These are phyloP conservation scores for Saussurea involucrata DNA, from an alignment of 129 eudicot genomes.

Conservation along the genomic window DNA sequence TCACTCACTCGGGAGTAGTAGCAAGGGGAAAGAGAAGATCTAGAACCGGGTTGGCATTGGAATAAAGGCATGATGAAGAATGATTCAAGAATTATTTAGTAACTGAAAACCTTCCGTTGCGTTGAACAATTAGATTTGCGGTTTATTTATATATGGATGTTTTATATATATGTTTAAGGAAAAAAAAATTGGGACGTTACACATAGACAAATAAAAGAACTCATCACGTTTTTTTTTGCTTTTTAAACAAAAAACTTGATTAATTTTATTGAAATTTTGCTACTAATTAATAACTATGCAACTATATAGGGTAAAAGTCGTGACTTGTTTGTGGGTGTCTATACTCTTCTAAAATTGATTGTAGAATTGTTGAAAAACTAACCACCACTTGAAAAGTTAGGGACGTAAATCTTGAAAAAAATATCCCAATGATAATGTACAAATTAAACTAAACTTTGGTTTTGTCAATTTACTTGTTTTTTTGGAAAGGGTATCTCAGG, in stretches of 20 bases:
- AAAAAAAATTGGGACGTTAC: too few species aligned
- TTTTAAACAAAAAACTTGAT: neutral
- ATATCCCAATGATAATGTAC: neutral
- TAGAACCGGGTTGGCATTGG: too few species aligned
- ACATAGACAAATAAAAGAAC: neutral
- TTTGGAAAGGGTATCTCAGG: too few species aligned
- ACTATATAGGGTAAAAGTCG: neutral
- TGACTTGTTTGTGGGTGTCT: neutral
- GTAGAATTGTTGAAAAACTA: neutral
- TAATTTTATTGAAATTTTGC: neutral
- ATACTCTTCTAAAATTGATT: neutral
- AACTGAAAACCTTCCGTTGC: too few species aligned
- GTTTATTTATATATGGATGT: too few species aligned
- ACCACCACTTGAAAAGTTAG: neutral
- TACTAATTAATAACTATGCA: neutral
- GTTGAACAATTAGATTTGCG: too few species aligned
- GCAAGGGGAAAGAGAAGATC: too few species aligned
- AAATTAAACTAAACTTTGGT: neutral
- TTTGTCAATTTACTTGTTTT: neutral
- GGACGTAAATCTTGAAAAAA: neutral
- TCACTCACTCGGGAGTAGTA: too few species aligned
- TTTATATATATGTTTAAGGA: too few species aligned
- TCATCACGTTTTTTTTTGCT: neutral
- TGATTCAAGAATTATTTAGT: too few species aligned
- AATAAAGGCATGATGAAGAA: too few species aligned